phyloP scores from a whole-genome alignment of 1,284 basidiomycete species.

The Caloboletus firmus region DNA sequence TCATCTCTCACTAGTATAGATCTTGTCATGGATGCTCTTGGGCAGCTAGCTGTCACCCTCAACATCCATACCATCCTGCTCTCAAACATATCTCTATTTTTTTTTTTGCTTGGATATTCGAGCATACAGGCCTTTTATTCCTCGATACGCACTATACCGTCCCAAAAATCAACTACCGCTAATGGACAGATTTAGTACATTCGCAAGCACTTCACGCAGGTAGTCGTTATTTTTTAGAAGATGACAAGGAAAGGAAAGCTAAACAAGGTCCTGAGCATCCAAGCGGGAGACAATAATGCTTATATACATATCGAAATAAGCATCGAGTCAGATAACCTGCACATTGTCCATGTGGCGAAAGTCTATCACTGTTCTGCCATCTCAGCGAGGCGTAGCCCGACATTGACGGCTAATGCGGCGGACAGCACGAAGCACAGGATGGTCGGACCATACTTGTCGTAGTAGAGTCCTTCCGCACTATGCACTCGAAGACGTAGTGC shows the following conservation, averaged over 20 bases:
- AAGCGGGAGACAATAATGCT: background rate
- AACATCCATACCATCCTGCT: constrained; percentile 9
- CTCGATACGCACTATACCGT: constrained; percentile 24
- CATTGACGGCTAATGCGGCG: constrained; percentile 73
- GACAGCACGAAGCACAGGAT: constrained; percentile 72
- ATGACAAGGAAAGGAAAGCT: background rate
- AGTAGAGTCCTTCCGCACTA: constrained; percentile 80
- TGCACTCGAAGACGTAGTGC: constrained; percentile 74
- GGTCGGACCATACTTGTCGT: constrained; percentile 86
- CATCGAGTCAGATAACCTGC: background rate
- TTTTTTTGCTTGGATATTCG: constrained; percentile 20
- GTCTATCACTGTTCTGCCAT: constrained; percentile 30
- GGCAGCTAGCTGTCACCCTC: constrained; percentile 20
- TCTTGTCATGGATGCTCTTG: constrained; percentile 19
- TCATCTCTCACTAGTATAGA: constrained; percentile 22
- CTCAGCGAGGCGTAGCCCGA: constrained; percentile 59
- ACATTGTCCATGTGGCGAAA: background rate
- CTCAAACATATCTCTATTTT: background rate
- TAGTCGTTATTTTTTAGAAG: background rate
- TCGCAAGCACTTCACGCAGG: background rate
- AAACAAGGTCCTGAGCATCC: background rate
- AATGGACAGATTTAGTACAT: constrained; percentile 27
- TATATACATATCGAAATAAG: constrained; percentile 5
- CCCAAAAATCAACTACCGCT: constrained; percentile 18
- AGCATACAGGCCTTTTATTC: constrained; percentile 25